Evolutionary conservation across 2,329 filamentous ascomycete species (phyloP), one percentile per base, ranked within the genome.

Genomic region (Aspergillus caelatus): DNA sequence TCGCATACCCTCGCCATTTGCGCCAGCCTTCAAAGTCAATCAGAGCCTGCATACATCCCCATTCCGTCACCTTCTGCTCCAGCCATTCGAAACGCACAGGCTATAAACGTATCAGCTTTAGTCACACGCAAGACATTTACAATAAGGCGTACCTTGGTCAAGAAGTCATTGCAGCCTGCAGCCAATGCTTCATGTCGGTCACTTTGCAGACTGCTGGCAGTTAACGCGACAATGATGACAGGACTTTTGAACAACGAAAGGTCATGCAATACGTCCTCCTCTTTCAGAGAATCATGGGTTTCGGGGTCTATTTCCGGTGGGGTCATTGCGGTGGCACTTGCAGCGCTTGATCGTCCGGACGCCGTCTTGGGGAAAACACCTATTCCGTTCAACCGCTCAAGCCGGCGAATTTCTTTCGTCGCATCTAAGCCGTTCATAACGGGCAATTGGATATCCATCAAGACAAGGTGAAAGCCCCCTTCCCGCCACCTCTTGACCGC

Each of bases 1-100:
- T 77, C 45, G 79, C 80, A 74, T 92, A 94, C 72, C 95, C 92
- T 77, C 97, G 97, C 95, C 95, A 99, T 78, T 93, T 93, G 61
- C 94, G 88, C 95, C 95, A 99, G 65, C 95, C 95, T 76, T 98
- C 94, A 76, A 95, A 98, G 81, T 99, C 95, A 73, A 99, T 98
- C 28, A 99, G 85, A 11, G 95, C 95, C 82, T 98, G 95, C 95
- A 99, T 99, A 82, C 95, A 98, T 62, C 95, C 95, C 95, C 95
- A 99, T 83, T 99, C 95, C 81, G 96, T 97, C 70, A 98, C 94
- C 78, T 99, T 99, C 62, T 94, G 89, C 77, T 97, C 93, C 30
- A 99, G 87, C 94, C 94, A 99, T 64, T 96, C 91, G 75, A 97
- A 97, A 77, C 96, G 96, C 70, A 99, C 94, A 23, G 95, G 95